Conservation (phyloP, 208 protist species). For the Acanthamoeba lenticulata region DNA sequence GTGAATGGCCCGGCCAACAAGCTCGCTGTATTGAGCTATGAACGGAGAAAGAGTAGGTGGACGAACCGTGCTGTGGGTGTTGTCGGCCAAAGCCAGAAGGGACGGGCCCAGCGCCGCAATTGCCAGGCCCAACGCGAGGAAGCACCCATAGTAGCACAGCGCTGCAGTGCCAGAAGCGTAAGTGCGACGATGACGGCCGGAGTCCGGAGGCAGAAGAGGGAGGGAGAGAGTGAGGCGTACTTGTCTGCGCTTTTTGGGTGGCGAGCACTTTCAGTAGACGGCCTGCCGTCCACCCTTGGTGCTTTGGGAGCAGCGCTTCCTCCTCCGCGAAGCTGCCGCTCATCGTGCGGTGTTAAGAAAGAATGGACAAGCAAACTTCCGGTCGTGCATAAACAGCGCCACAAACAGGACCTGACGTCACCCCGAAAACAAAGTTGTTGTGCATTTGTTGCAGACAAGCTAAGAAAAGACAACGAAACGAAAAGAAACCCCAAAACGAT, state of each 20-base stretch:
- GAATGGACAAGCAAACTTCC: too few species aligned
- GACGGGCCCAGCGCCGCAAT: conserved; percentile 20
- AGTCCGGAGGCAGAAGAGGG: neutral
- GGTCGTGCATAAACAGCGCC: too few species aligned
- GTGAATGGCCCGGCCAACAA: too few species aligned
- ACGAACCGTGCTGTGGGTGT: conserved; percentile 14
- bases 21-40: neutral
- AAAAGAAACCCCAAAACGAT: too few species aligned
- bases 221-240: neutral
- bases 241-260: neutral
- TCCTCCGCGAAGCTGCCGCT: too few species aligned
- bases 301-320: too few species aligned
- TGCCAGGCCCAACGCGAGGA: conserved; percentile 19
- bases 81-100: conserved; percentile 7
- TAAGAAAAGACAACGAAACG: too few species aligned
- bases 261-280: neutral
- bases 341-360: too few species aligned
- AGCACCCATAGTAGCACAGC: conserved; percentile 48
- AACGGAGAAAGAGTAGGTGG: neutral
- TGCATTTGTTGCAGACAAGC: too few species aligned
- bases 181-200: too few species aligned
- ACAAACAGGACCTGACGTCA: too few species aligned
- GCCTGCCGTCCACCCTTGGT: neutral
- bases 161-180: neutral
- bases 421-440: too few species aligned